Base-by-base conservation (phyloP, 2,329 filamentous ascomycete genomes). In the Aspergillus sp. region DNA sequence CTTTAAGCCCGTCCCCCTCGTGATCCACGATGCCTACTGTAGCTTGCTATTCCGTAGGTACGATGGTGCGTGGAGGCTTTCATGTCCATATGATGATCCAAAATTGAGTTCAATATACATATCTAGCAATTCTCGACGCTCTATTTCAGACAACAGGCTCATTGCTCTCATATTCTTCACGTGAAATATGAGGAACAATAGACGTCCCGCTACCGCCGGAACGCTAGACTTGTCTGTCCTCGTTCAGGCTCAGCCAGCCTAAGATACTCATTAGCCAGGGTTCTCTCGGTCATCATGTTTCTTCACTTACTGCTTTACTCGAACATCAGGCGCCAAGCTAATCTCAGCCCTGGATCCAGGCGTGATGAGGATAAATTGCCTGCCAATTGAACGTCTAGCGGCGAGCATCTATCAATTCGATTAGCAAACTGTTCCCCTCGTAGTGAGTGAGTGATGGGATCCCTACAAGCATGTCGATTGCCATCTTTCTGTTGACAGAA, bases 351-450 rank as follows among this genome's bases (percentile, higher is more conserved):
- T 91, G 44, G 88, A 88, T 62, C 96, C 95, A 23, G 94, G 94
- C 2, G 93, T 97, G 68, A 99, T 99, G 50, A 99, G 83, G 58
- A 99, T 92, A 66, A 95, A 99, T 69, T 99, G 94, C 56, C 91
- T 84, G 21, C 91, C 91, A n/a, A 94, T 87, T 1, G 90, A 89
- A 25, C 88, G 84, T 63, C 94, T 84, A 34, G 94, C 94, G 16
- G 91, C 89, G 54, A 85, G 82, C 62, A 97, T 91, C 87, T 91
- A 60, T 23, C 34, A 54, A 52, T 62, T 53, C 20, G 56, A 42
- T 47, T 25, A 50, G 47, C 43, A 55, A 48, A 19, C 13, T 19
- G 43, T 29, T 36, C 47, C 5, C 29, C 32, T 7, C 19, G 6
- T 7, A 45, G 17, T 14, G n/a, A 13, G n/a, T 25, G 13, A 19